These are phyloP conservation scores for Teratosphaeria epicoccoides DNA, from an alignment of 2,329 filamentous ascomycete genomes.

Conservation along the genomic window DNA sequence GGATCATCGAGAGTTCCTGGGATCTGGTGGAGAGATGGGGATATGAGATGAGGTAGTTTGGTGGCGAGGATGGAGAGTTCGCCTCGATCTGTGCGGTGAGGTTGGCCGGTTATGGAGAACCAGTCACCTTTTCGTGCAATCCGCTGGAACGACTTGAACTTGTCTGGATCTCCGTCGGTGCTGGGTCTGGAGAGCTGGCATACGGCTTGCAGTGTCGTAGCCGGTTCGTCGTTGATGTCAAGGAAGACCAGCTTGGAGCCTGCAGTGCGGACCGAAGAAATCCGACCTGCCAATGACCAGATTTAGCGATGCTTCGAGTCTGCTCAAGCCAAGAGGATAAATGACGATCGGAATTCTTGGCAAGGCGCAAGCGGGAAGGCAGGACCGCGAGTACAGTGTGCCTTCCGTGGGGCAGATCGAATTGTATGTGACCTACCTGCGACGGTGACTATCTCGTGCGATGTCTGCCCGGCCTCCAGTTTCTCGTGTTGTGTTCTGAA, in stretches of 20 bases:
- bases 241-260: conserved; percentile 77
- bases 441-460: neutral
- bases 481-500: conserved; percentile 22
- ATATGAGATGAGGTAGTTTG: conserved; percentile 58
- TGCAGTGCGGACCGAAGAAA: conserved; percentile 58
- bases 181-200: conserved; percentile 45
- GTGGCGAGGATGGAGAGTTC: conserved; percentile 64
- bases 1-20: conserved; percentile 60
- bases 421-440: conserved; percentile 3
- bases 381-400: neutral
- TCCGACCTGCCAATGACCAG: conserved; percentile 49
- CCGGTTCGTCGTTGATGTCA: conserved; percentile 54
- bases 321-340: too few relatives aligned
- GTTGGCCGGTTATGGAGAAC: conserved; percentile 57
- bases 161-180: conserved; percentile 26
- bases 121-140: conserved; percentile 72
- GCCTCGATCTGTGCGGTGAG: conserved; percentile 59
- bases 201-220: conserved; percentile 61
- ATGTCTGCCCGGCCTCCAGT: conserved; percentile 14
- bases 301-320: neutral
- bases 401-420: neutral
- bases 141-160: conserved; percentile 51
- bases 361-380: neutral
- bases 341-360: neutral
- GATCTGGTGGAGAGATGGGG: conserved; percentile 69